These are phyloP conservation scores for Calonectria naviculata DNA, from an alignment of 2,329 filamentous ascomycete genomes.

Conservation along the genomic window DNA sequence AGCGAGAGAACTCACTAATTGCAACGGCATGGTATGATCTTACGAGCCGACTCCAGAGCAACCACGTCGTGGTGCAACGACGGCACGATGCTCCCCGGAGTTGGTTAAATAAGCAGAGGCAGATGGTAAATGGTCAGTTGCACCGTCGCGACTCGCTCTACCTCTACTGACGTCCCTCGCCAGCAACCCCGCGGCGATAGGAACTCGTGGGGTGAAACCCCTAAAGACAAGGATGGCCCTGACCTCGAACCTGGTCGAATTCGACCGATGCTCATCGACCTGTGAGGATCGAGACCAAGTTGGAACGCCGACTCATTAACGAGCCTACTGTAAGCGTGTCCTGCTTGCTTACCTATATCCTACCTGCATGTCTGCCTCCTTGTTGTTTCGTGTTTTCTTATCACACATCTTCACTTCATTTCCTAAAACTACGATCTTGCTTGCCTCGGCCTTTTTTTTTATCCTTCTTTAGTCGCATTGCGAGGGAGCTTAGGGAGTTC, in stretches of 20 bases:
- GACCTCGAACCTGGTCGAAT: neutral
- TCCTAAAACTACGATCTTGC: neutral
- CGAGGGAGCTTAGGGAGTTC: constrained; percentile 43
- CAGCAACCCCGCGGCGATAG: constrained; percentile 61
- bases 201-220: constrained; percentile 49
- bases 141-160: constrained; percentile 55
- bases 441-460: constrained; percentile 4
- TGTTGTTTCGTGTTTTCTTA: neutral
- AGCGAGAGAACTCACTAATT: constrained; percentile 83
- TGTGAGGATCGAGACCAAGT: neutral
- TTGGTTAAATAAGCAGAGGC: constrained; percentile 87
- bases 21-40: constrained; percentile 90
- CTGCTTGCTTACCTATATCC: neutral
- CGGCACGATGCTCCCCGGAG: constrained; percentile 80
- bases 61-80: constrained; percentile 82
- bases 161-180: constrained; percentile 54
- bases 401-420: neutral
- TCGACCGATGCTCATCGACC: neutral
- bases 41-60: constrained; percentile 81
- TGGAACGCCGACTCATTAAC: neutral
- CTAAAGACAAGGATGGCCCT: constrained; percentile 9
- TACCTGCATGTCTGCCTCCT: neutral
- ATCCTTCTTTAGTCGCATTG: constrained; percentile 37
- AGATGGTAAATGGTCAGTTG: constrained; percentile 72
- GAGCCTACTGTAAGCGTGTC: neutral